Conservation (phyloP, 495 filamentous ascomycete genomes). For the Penicillium herquei region DNA sequence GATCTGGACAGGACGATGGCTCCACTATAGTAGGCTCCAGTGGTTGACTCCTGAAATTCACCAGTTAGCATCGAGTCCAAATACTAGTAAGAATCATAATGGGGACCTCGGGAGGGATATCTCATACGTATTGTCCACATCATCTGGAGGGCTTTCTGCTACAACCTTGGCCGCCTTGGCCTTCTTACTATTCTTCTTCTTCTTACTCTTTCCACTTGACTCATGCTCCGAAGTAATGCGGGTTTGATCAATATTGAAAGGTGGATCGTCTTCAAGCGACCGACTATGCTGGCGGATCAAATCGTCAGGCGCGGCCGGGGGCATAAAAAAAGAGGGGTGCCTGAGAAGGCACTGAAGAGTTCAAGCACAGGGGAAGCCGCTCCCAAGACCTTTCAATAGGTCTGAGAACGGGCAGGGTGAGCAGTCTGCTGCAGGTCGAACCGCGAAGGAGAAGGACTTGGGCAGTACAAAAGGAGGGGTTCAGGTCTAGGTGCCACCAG, state of each 20-base stretch:
- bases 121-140: constrained; percentile 35
- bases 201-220: constrained; percentile 42
- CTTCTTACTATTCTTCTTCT: constrained; percentile 47
- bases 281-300: constrained; percentile 43
- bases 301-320: constrained; percentile 48
- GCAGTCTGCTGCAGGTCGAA: constrained; percentile 4
- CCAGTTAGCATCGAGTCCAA: too few relatives aligned
- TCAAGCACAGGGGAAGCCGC: constrained; percentile 22
- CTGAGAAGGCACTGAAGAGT: constrained; percentile 27
- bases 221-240: constrained; percentile 37
- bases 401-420: constrained; percentile 37
- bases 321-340: constrained; percentile 44
- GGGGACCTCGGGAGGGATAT: too few relatives aligned
- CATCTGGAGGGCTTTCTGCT: constrained; percentile 35
- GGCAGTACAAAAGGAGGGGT: constrained; percentile 9
- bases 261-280: constrained; percentile 37
- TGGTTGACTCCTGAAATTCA: not conserved
- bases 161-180: constrained; percentile 38
- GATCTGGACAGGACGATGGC: constrained; percentile 35
- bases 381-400: constrained; percentile 35
- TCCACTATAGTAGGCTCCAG: constrained; percentile 23
- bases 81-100: too few relatives aligned
- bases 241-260: constrained; percentile 27
- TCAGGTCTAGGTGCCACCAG: not conserved
- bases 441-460: constrained; percentile 9